Percentiles rank a stretch among this genome's conserved stretches.
These are phyloP conservation scores for Diutina neorugosa DNA, from an alignment of 1,139 yeast genomes.

Conservation along the genomic window DNA sequence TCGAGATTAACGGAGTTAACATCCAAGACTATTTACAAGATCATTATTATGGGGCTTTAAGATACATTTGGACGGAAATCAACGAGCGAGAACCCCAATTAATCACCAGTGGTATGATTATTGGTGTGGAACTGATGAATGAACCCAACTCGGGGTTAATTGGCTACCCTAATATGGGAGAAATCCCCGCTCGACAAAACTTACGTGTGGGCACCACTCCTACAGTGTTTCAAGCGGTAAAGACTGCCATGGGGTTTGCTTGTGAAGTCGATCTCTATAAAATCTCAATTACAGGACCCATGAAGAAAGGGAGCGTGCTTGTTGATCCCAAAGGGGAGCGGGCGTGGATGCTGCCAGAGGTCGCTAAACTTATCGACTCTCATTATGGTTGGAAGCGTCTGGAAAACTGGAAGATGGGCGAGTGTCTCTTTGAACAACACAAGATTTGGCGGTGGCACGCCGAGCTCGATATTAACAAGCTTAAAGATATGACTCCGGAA, in stretches of 20 bases:
- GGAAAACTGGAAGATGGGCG: conserved; percentile 54
- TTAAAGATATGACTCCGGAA: conserved; percentile 12
- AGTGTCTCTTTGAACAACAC: conserved; percentile 68
- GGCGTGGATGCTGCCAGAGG: conserved; percentile 54
- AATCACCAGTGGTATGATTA: conserved; percentile 36
- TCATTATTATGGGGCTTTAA: conserved; percentile 46
- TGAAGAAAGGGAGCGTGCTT: conserved; percentile 38
- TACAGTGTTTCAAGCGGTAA: conserved; percentile 45
- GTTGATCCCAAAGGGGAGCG: conserved; percentile 57
- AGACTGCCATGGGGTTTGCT: conserved; percentile 62
- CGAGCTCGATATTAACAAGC: conserved; percentile 14
- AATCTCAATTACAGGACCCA: conserved; percentile 65
- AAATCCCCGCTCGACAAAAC: conserved; percentile 41
- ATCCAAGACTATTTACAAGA: conserved; percentile 69
- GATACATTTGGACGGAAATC: conserved; percentile 41
- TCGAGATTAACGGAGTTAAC: conserved; percentile 55
- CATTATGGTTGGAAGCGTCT: conserved; percentile 62
- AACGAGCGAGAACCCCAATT: conserved; percentile 37
- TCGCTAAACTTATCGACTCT: conserved; percentile 31
- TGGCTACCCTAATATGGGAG: conserved; percentile 37
- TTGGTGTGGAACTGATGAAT: conserved; percentile 81
- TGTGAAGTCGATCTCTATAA: conserved; percentile 55
- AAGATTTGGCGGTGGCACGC: conserved; percentile 56
- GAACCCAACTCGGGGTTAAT: conserved; percentile 70
- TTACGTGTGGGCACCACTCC: conserved; percentile 60